A percentile compares a stretch with the other conserved stretches of the same genome.
These are phyloP conservation scores for Alternaria hordeiaustralica DNA, from an alignment of 2,329 filamentous ascomycete genomes.

Conservation along the genomic window DNA sequence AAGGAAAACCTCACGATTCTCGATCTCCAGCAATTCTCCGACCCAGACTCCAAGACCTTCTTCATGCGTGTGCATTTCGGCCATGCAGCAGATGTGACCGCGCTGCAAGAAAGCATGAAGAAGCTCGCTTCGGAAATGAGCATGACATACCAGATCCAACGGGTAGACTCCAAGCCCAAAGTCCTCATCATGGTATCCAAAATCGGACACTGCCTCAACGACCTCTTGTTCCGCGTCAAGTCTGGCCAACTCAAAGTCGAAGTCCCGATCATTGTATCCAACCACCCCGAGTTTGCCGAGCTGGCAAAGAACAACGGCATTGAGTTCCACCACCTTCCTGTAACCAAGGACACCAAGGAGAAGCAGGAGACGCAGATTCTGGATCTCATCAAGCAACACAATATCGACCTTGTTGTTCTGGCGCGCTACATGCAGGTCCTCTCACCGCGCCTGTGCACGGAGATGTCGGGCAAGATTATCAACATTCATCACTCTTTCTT, in stretches of 20 bases:
- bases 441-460: conserved; percentile 73
- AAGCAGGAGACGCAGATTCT: conserved; percentile 76
- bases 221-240: conserved; percentile 79
- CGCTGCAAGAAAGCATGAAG: conserved; percentile 63
- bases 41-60: conserved; percentile 75
- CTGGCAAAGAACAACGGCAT: conserved; percentile 77
- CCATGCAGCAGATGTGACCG: conserved; percentile 57
- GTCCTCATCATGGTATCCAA: conserved; percentile 90
- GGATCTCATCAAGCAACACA: conserved; percentile 70
- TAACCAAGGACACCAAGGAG: conserved; percentile 77
- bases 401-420: conserved; percentile 79
- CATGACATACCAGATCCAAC: conserved; percentile 75
- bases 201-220: conserved; percentile 85
- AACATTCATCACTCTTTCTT: conserved; percentile 91
- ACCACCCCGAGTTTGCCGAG: conserved; percentile 75
- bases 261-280: conserved; percentile 79
- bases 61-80: conserved; percentile 90
- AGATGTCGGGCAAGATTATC: conserved; percentile 87
- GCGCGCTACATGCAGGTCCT: conserved; percentile 90
- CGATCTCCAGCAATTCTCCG: conserved; percentile 84
- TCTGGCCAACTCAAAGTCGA: conserved; percentile 77
- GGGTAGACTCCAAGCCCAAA: conserved; percentile 71
- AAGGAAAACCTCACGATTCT: conserved; percentile 78
- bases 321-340: conserved; percentile 80
- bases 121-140: conserved; percentile 67